Conservation (phyloP, 495 filamentous ascomycete species). For the Astrocystis sublimbata region DNA sequence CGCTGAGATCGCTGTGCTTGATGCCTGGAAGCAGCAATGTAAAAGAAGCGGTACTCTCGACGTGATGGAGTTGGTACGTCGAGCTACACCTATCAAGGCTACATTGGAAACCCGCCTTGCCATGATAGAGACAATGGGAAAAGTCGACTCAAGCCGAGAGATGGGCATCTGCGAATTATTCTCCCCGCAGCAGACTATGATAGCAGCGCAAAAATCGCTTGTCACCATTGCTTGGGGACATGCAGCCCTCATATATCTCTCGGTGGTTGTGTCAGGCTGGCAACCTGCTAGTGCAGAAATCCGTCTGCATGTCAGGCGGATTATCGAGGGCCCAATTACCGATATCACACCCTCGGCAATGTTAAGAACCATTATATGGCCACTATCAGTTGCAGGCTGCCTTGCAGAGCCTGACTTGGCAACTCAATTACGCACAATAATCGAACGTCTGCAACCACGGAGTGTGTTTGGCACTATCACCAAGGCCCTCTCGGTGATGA, state of each 20-base stretch:
- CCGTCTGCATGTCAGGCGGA: conserved; percentile 34
- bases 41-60: conserved; percentile 45
- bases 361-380: conserved; percentile 51
- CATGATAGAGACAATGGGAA: conserved; percentile 28
- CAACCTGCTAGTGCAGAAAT: conserved; percentile 47
- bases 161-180: neutral
- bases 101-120: conserved; percentile 33
- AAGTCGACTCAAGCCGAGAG: no score
- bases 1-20: conserved; percentile 49
- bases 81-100: conserved; percentile 43
- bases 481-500: conserved; percentile 54
- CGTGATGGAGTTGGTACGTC: conserved; percentile 46
- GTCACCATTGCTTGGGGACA: conserved; percentile 49
- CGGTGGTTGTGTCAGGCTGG: conserved; percentile 54
- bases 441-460: conserved; percentile 39
- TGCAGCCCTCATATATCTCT: conserved; percentile 50
- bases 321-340: conserved; percentile 33
- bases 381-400: conserved; percentile 55
- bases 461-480: conserved; percentile 47
- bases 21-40: conserved; percentile 51
- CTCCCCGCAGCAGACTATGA: conserved; percentile 9
- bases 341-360: conserved; percentile 25
- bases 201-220: conserved; percentile 3
- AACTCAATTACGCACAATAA: conserved; percentile 41
- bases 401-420: conserved; percentile 47